Evolutionary conservation across 2,329 filamentous ascomycete species (phyloP), one percentile per base, ranked within the genome.

Genomic region (Drechslerella dactyloides): DNA sequence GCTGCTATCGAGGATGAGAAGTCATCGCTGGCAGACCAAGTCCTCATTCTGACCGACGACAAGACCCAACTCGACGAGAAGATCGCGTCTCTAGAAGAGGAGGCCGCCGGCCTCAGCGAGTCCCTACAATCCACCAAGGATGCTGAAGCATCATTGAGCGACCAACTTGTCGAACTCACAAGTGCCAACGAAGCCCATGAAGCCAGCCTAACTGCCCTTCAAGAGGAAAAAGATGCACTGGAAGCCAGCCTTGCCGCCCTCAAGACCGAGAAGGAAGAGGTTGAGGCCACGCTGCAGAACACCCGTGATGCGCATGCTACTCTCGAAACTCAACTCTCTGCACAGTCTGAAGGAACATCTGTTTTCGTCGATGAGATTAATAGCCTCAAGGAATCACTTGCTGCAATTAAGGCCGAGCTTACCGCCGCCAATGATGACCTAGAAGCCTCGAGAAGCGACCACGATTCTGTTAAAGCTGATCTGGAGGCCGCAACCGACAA

Each of bases 311-410:
- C 68, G 27, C 68, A 65, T 53, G 68, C 60, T 24, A 72, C 68
- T 11, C 60, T 72, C 15, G 55, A 72, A 57, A 72, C 68, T n/a
- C 68, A 61, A n/a, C 60, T 72, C 3, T 64, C 68, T 30, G 68
- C 68, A 5, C 68, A 72, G 24, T 65, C 60, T 24, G 40, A 65
- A 46, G 68, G 68, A 19, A 52, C 48, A 17, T 56, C 60, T 4
- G 68, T 72, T 2, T 72, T 72, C 44, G 68, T 72, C 27, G 27
- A 42, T 19, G 60, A 72, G 52, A 72, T 72, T 35, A 65, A 72
- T 15, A 65, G 55, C 42, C 68, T 72, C 51, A 72, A 72, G 23
- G 68, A 72, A 30, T 23, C 55, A 6, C 60, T 72, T 42, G 55
- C 60, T 17, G 35, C 55, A 4, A 27, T 44, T 7, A 61, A 65